A percentile compares a stretch with the other conserved stretches of the same genome.
These are phyloP conservation scores for Cladophialophora yegresii DNA, from an alignment of 2,329 filamentous ascomycete species.

Conservation along the genomic window DNA sequence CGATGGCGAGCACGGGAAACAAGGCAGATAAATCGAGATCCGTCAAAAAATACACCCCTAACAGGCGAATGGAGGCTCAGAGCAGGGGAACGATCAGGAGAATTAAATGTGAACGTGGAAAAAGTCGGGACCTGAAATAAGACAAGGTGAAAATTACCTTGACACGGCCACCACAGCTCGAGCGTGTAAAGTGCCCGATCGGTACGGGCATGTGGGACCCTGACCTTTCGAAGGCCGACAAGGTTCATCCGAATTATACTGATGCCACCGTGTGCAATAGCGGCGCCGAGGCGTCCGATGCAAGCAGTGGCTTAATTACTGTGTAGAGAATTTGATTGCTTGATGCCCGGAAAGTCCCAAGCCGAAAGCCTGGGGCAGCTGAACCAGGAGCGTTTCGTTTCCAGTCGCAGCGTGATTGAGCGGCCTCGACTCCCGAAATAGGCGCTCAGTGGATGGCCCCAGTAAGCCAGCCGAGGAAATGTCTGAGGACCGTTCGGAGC, in stretches of 20 bases:
- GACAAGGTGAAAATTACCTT: conserved; percentile 7
- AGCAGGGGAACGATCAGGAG: conserved; percentile 13
- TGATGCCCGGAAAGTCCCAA: conserved; percentile 3
- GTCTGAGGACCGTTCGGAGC: conserved; percentile 1
- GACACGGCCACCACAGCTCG: neutral
- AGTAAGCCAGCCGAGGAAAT: neutral
- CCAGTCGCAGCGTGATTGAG: neutral
- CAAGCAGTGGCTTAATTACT: neutral
- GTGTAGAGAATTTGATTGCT: conserved; percentile 1
- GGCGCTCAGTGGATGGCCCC: neutral
- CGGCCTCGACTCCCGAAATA: conserved; percentile 10
- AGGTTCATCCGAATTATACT: neutral
- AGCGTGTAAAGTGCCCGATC: neutral
- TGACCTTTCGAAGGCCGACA: conserved; percentile 1
- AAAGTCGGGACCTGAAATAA: conserved; percentile 22
- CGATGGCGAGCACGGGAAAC: conserved; percentile 14
- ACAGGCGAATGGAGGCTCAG: conserved; percentile 18
- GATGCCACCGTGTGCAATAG: neutral
- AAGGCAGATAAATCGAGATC: conserved; percentile 17
- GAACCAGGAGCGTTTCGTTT: conserved; percentile 15
- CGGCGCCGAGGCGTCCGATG: neutral
- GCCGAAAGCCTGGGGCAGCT: conserved; percentile 7
- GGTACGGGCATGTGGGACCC: neutral
- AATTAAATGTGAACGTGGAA: conserved; percentile 5
- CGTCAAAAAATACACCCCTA: conserved; percentile 19